These are phyloP conservation scores for Dothideomycetes sp. DNA, from an alignment of 2,329 filamentous ascomycete species.

Conservation along the genomic window DNA sequence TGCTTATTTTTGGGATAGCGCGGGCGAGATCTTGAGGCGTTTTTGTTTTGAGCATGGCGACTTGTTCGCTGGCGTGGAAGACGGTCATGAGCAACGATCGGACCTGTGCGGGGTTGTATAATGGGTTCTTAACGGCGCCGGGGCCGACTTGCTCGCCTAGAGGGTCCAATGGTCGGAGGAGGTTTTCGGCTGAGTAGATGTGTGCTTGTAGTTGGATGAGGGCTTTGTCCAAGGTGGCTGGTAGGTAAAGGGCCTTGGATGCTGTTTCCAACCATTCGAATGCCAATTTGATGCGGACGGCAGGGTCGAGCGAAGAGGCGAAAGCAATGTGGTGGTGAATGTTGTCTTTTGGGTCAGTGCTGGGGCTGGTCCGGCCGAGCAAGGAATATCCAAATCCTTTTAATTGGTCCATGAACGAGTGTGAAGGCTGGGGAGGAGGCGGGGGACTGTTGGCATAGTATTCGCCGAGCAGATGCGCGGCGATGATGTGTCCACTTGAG, in stretches of 20 bases:
- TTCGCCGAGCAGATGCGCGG: conserved; percentile 29
- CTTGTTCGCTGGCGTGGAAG: too few species aligned
- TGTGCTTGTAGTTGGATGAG: conserved; percentile 19
- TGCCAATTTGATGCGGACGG: conserved; percentile 20
- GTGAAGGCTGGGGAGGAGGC: neutral
- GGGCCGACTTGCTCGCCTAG: conserved; percentile 19
- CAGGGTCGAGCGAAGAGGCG: conserved; percentile 20
- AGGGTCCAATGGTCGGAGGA: conserved; percentile 13
- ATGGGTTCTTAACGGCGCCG: conserved; percentile 18
- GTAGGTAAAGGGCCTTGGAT: conserved; percentile 18
- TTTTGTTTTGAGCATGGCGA: too few species aligned
- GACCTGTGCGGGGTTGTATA: conserved; percentile 18
- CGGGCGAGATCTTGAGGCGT: too few species aligned
- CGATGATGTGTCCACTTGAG: conserved; percentile 30
- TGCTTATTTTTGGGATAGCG: too few species aligned
- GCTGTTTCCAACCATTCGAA: conserved; percentile 22
- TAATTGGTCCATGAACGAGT: neutral
- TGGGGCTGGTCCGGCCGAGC: neutral
- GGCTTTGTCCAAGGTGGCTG: conserved; percentile 21
- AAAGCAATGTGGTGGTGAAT: conserved; percentile 23
- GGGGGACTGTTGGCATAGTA: conserved; percentile 27
- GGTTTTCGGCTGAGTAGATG: conserved; percentile 7
- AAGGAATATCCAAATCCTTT: neutral
- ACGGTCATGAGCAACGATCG: too few species aligned
- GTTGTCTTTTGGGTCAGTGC: conserved; percentile 14